Conservation (phyloP, 495 filamentous ascomycete genomes). For the Neurospora intermedia region DNA sequence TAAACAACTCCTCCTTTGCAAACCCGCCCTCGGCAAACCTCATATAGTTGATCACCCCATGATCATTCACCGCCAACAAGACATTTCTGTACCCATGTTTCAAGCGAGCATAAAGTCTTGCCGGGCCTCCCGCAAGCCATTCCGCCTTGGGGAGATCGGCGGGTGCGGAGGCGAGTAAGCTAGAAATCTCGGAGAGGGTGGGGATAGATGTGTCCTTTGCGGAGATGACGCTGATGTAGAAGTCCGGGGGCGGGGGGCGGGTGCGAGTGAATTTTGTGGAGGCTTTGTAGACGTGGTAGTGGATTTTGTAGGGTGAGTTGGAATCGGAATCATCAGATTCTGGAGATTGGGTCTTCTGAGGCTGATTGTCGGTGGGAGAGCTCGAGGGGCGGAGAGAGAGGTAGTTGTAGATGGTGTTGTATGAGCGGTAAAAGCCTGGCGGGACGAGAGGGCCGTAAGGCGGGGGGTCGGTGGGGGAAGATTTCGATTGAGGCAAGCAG, state of each 20-base stretch:
- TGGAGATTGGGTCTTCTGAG: constrained; percentile 1
- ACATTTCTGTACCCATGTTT: constrained; percentile 80
- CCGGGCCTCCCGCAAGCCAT: constrained; percentile 30
- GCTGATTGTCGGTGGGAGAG: constrained; percentile 26
- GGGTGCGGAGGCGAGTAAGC: constrained; percentile 57
- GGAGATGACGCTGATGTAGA: constrained; percentile 68
- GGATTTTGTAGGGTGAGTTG: constrained; percentile 51
- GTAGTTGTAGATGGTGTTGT: constrained; percentile 64
- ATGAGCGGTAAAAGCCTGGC: constrained; percentile 69
- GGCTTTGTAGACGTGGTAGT: constrained; percentile 70
- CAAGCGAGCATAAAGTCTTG: constrained; percentile 49
- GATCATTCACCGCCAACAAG: constrained; percentile 77
- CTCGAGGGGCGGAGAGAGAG: constrained; percentile 63
- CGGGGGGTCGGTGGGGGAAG: background rate
- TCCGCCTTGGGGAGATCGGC: constrained; percentile 46
- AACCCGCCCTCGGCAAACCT: constrained; percentile 72
- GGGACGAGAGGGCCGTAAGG: constrained; percentile 59
- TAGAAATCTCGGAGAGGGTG: constrained; percentile 55
- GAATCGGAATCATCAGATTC: background rate
- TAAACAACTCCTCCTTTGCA: constrained; percentile 60
- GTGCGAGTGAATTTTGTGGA: constrained; percentile 59
- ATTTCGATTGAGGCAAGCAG: constrained; percentile 13
- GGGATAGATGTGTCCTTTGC: constrained; percentile 63
- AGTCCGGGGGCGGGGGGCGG: constrained; percentile 66
- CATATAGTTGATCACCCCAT: constrained; percentile 81